phyloP scores from a whole-genome alignment of 1,284 basidiomycete species.

The Ceratobasidium papillatum region DNA sequence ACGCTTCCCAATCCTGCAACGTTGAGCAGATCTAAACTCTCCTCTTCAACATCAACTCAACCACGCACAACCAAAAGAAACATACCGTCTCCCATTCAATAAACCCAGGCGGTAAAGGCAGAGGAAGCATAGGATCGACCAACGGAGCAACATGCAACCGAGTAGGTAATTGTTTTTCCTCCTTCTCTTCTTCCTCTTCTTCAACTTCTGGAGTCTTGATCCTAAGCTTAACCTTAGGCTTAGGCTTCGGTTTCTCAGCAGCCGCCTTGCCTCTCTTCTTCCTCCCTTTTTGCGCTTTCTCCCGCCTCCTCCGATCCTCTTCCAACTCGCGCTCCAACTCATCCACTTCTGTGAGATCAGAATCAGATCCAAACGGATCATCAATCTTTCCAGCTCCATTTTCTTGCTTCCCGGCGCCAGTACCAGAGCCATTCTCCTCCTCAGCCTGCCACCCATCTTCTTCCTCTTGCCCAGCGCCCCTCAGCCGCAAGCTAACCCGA shows the following conservation, averaged over 20 bases:
- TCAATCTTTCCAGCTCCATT: constrained; percentile 20
- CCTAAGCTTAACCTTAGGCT: constrained; percentile 46
- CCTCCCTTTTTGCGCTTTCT: constrained; percentile 30
- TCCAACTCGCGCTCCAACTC: constrained; percentile 41
- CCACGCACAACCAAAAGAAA: constrained; percentile 43
- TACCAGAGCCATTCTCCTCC: constrained; percentile 25
- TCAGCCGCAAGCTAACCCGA: constrained; percentile 69
- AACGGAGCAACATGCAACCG: constrained; percentile 38
- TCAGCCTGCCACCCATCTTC: constrained; percentile 26
- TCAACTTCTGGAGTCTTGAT: constrained; percentile 25
- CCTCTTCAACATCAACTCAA: not conserved
- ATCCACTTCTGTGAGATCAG: constrained; percentile 45
- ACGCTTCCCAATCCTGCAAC: constrained; percentile 80
- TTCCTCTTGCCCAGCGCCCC: constrained; percentile 53
- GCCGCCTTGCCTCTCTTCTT: constrained; percentile 40
- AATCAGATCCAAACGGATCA: constrained; percentile 42
- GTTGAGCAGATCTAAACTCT: constrained; percentile 64
- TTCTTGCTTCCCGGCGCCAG: too few relatives aligned
- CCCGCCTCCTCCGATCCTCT: constrained; percentile 45
- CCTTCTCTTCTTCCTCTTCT: constrained; percentile 47
- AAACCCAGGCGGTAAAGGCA: constrained; percentile 59
- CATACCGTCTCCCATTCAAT: constrained; percentile 86
- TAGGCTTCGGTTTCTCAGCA: constrained; percentile 44
- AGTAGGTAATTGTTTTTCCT: constrained; percentile 43
- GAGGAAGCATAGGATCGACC: constrained; percentile 47